Base-by-base conservation (phyloP, 1,284 basidiomycete genomes). In the Leccinum griseonigrum region DNA sequence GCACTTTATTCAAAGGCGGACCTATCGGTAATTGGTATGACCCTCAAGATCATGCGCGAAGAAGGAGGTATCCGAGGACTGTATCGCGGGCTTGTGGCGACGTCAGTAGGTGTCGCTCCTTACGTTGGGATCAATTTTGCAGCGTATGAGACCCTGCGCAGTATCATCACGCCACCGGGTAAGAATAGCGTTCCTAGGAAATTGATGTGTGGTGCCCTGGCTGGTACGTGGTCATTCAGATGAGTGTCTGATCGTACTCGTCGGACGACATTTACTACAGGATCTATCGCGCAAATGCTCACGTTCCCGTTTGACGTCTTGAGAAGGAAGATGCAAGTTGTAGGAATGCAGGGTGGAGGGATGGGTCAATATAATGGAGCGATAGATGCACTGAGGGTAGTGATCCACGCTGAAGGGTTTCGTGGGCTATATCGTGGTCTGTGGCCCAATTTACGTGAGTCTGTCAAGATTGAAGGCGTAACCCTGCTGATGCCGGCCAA, bases 251-350 rank as follows among this genome's bases (percentile, higher is more conserved):
- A 32, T 56, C 32, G 50, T 51, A 51, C 57, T 69, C 46, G 22
- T 22, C 22, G 22, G 68, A 60, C 57, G 48, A 26, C 22, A 43
- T 59, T 22, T 34, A 50, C 22, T 22, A 22, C 71, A 86, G 90
- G 91, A 28, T 85, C 88, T 22, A 90, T 97, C 68, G 94, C 92
- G 32, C 94, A 98, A 75, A 94, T 95, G 38, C 77, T 98, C 68
- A 98, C 97, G 7, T 98, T 97, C 73, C 97, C 97, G 0, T 92
- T 98, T 70, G 97, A 99, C 74, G 94, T 98, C 1, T 77, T 98
- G 58, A 83, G 97, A 50, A 82, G 97, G 56, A 95, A 97, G 78
- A 95, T 99, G 91, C 97, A 99, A 75, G 93, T 97, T 60, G 87
- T 89, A 1, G 97, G 96, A 1, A 90, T 98, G 88, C 77, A 83